These are phyloP conservation scores for Fomes fomentarius DNA, from an alignment of 1,284 basidiomycete genomes.

Conservation along the genomic window DNA sequence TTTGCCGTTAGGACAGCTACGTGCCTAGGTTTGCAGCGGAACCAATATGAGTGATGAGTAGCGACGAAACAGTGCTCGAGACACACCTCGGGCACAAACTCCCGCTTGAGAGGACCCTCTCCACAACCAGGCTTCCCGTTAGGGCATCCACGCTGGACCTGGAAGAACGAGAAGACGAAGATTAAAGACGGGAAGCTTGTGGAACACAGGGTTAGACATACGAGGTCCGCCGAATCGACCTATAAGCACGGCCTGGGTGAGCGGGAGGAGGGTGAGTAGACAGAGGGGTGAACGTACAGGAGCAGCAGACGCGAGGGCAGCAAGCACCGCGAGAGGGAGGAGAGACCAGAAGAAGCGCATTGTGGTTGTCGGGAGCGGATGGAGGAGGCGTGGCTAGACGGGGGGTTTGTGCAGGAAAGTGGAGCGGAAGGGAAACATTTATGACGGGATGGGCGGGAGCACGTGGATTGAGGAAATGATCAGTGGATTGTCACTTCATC, in stretches of 20 bases:
- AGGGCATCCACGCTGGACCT: slow-evolving; percentile 2
- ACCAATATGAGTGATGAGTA: too few relatives aligned
- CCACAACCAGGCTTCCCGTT: slow-evolving; percentile 11
- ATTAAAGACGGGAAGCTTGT: neutral
- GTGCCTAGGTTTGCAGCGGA: too few relatives aligned
- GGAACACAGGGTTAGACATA: slow-evolving; percentile 3
- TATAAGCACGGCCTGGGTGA: neutral
- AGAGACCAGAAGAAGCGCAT: slow-evolving; percentile 30
- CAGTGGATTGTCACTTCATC: slow-evolving; percentile 25
- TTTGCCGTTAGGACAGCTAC: slow-evolving; percentile 21
- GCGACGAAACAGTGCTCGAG: neutral
- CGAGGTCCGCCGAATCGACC: slow-evolving; percentile 14
- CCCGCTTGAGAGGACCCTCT: neutral
- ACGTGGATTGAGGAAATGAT: slow-evolving; percentile 22
- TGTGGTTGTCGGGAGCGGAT: slow-evolving; percentile 3
- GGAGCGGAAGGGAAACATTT: slow-evolving; percentile 19
- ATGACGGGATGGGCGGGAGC: slow-evolving; percentile 18
- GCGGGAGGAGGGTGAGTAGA: neutral
- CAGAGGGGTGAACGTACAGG: slow-evolving; percentile 25
- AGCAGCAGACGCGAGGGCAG: slow-evolving; percentile 27
- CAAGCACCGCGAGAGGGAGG: slow-evolving; percentile 30
- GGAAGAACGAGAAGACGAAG: neutral
- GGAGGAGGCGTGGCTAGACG: slow-evolving; percentile 9
- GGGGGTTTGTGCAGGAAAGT: slow-evolving; percentile 8
- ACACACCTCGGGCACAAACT: neutral